These are phyloP conservation scores for Zanthoxylum bungeanum DNA, from an alignment of 345 rosid species.

Conservation along the genomic window DNA sequence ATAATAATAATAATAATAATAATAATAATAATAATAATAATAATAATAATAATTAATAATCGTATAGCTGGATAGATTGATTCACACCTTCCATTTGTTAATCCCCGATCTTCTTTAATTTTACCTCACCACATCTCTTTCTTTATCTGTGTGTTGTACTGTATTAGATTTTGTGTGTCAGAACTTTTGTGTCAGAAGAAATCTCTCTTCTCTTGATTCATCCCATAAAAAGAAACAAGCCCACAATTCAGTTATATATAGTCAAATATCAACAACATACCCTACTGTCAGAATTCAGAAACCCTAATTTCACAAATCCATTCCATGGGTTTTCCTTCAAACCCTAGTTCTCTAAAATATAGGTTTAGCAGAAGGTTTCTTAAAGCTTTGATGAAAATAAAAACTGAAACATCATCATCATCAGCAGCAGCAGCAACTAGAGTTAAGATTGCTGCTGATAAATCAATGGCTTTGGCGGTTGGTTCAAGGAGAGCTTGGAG, in stretches of 20 bases:
- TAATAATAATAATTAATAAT: too few species aligned
- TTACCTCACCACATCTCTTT: conserved; percentile 13
- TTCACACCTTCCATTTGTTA: conserved; percentile 39
- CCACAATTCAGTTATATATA: neutral
- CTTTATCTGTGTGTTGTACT: too few species aligned
- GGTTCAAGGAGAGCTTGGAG: conserved; percentile 53
- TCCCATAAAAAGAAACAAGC: conserved; percentile 9
- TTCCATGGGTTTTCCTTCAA: neutral
- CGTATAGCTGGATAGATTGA: too few species aligned
- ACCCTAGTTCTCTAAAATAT: conserved; percentile 31
- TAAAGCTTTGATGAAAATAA: conserved; percentile 36
- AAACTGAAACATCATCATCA: neutral
- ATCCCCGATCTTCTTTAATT: conserved; percentile 17
- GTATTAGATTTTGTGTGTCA: conserved; percentile 12
- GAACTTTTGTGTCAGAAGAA: conserved; percentile 38
- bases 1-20: conserved; percentile 3
- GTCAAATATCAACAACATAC: too few species aligned
- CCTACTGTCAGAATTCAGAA: too few species aligned
- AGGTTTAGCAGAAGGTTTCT: conserved; percentile 44
- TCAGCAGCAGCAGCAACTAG: conserved; percentile 6
- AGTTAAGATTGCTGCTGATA: conserved; percentile 49
- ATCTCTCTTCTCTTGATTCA: conserved; percentile 18
- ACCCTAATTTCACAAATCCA: conserved; percentile 24
- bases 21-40: too few species aligned
- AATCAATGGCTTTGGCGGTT: conserved; percentile 49